Percentiles rank a stretch among this genome's conserved stretches.
phyloP scores from a whole-genome alignment of 2,329 filamentous ascomycete species.

The Fusarium armeniacum region DNA sequence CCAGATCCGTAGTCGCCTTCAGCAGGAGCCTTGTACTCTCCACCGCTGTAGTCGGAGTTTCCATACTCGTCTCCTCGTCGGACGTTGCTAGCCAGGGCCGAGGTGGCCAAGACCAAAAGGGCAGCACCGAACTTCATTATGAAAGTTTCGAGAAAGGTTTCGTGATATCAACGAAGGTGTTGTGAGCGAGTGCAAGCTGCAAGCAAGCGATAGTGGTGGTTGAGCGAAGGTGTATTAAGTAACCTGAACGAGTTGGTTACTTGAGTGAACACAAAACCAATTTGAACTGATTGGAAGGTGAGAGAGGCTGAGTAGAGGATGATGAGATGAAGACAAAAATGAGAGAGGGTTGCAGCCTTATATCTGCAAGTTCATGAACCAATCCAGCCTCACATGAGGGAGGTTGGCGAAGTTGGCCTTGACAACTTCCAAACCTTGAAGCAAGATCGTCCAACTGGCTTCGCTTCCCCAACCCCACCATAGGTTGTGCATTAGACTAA shows the following conservation, averaged over 20 bases:
- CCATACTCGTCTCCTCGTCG: slow-evolving; percentile 39
- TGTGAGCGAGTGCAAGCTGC: slow-evolving; percentile 39
- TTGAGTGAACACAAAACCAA: slow-evolving; percentile 33
- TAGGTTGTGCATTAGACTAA: slow-evolving; percentile 45
- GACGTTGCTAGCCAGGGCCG: slow-evolving; percentile 46
- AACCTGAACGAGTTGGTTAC: slow-evolving; percentile 53
- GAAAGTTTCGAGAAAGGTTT: slow-evolving; percentile 21
- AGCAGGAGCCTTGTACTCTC: slow-evolving; percentile 20
- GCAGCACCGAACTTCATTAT: slow-evolving; percentile 49
- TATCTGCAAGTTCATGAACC: slow-evolving; percentile 38
- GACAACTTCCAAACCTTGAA: slow-evolving; percentile 40
- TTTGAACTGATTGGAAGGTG: slow-evolving; percentile 25
- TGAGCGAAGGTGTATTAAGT: slow-evolving; percentile 49
- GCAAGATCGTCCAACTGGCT: slow-evolving; percentile 34
- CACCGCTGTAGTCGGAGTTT: slow-evolving; percentile 17
- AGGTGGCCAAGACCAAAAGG: slow-evolving; percentile 46
- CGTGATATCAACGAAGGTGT: slow-evolving; percentile 38
- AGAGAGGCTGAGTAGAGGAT: slow-evolving; percentile 33
- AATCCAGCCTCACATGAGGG: slow-evolving; percentile 16
- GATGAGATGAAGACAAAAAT: slow-evolving; percentile 31
- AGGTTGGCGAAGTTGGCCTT: slow-evolving; percentile 36
- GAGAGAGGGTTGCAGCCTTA: slow-evolving; percentile 42
- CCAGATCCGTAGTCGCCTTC: slow-evolving; percentile 18
- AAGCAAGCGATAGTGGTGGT: slow-evolving; percentile 38
- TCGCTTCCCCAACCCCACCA: slow-evolving; percentile 42